Evolutionary conservation across 306 rosid species (phyloP), one percentile per base, ranked within the genome.

Genomic region (Malus asiatica): DNA sequence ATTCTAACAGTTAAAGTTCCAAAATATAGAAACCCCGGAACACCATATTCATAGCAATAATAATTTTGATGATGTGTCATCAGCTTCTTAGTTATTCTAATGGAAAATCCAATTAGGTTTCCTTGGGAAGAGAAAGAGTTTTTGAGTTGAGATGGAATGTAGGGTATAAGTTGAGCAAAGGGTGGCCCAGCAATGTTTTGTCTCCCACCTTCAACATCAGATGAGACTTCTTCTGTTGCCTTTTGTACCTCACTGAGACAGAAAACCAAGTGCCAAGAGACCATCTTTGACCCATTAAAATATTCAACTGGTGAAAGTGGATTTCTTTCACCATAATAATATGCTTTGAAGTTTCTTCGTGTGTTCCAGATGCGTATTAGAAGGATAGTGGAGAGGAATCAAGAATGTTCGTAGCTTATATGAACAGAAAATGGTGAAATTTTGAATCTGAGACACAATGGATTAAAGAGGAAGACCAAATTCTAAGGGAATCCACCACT

Each of bases 181-280:
- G 83, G 82, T 87, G 87, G 83, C 82, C 85, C 78, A 84, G 77
- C 86, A 71, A 71, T 20, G 62, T 22, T 13, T 20, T 88, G 97
- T 87, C 86, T 76, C 89, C 96, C 98, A 91, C 91, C 68, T 76
- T 83, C 20, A 55, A 82, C 59, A 19, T 59, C 30, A 22, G 58
- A 72, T 77, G 86, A 58, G 13, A 58, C 62, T 60, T 78, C 87
- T 68, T 81, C 66, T 63, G 82, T 74, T 76, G 79, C 84, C 88
- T 78, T 76, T 81, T 79, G 82, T 81, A 69, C 83, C 80, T 88
- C 80, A 80, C 80, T 55, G 77, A 52, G 83, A 80, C 74, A 77
- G 80, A 72, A 76, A 78, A 84, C 79, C 27, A 59, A 87, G 90
- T 88, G 88, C 89, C 77, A 81, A 55, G 67, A 68, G 70, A 68